Evolutionary conservation across 306 rosid genomes (phyloP).

Genomic region (Fragaria vesca): DNA sequence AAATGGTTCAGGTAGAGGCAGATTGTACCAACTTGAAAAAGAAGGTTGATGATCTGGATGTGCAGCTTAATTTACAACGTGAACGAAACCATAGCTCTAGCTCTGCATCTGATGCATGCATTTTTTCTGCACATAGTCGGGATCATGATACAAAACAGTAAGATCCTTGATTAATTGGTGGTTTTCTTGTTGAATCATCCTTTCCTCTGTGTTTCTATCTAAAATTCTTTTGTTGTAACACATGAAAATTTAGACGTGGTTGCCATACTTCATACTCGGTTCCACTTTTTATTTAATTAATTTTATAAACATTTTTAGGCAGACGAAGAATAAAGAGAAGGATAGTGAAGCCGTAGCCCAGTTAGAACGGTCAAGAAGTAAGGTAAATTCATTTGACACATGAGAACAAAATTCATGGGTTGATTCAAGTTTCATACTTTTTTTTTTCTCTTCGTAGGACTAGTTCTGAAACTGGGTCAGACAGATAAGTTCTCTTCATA

Average conservation of each 20-base stretch:
- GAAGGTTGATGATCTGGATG: constrained; percentile 52
- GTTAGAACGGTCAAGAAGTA: constrained; percentile 52
- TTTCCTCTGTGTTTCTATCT: not conserved
- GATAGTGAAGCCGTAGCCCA: constrained; percentile 42
- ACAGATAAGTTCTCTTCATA: not conserved
- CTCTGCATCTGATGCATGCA: constrained; percentile 23
- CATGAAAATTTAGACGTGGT: not conserved
- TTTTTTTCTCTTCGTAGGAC: not conserved
- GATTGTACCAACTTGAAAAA: constrained; percentile 55
- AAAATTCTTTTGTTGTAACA: not conserved
- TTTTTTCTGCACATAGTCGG: constrained; percentile 22
- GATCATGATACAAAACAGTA: constrained; percentile 48
- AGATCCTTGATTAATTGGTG: constrained; percentile 29
- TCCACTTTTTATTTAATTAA: constrained; percentile 12
- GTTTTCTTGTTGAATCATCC: constrained; percentile 13
- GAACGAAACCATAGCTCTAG: constrained; percentile 30
- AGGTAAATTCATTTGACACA: constrained; percentile 49
- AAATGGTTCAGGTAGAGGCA: constrained; percentile 55
- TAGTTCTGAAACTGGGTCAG: not conserved
- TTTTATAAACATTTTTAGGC: constrained; percentile 19
- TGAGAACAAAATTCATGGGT: constrained; percentile 15
- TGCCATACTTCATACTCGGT: not conserved
- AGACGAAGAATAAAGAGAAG: constrained; percentile 54
- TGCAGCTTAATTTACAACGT: constrained; percentile 55
- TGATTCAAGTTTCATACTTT: not conserved